Evolutionary conservation across 1,284 basidiomycete species (phyloP).

Genomic region (Heliocybe sulcata): DNA sequence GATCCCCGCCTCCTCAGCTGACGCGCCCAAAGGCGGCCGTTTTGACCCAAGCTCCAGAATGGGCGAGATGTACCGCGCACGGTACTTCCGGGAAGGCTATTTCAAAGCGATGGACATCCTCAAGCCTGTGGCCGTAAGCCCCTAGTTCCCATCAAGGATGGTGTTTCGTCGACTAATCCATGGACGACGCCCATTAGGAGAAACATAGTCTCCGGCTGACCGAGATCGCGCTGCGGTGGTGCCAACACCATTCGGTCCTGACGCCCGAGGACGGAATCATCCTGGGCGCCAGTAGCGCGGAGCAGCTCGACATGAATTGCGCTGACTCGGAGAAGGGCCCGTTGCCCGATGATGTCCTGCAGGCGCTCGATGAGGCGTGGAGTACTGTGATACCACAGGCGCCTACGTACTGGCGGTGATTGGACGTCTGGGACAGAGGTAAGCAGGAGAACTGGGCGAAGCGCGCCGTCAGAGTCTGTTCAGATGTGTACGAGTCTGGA

Average conservation of each 20-base stretch:
- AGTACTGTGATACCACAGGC: slow-evolving; percentile 32
- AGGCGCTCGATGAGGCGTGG: slow-evolving; percentile 45
- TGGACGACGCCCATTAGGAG: slow-evolving; percentile 16
- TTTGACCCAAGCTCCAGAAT: slow-evolving; percentile 23
- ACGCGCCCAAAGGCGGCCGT: slow-evolving; percentile 22
- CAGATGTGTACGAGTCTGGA: not conserved
- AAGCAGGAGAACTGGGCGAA: not conserved
- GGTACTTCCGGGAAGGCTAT: slow-evolving; percentile 37
- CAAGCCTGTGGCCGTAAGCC: slow-evolving; percentile 27
- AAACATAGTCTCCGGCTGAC: slow-evolving; percentile 31
- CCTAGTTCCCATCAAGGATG: not conserved
- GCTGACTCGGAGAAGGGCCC: slow-evolving; percentile 39
- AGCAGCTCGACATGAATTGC: slow-evolving; percentile 30
- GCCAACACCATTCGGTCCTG: slow-evolving; percentile 36
- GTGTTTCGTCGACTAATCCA: not conserved
- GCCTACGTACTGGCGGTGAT: slow-evolving; percentile 44
- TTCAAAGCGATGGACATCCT: slow-evolving; percentile 37
- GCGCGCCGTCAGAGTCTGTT: not conserved
- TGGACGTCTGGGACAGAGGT: not conserved
- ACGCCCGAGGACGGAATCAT: slow-evolving; percentile 32
- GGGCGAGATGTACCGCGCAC: slow-evolving; percentile 31
- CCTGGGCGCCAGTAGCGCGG: slow-evolving; percentile 29
- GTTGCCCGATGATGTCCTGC: slow-evolving; percentile 39
- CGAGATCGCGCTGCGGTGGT: slow-evolving; percentile 39
- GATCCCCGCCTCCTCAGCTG: slow-evolving; percentile 24